Base-by-base conservation (phyloP, 2,329 filamentous ascomycete species). In the Trichoderma brevicompactum region DNA sequence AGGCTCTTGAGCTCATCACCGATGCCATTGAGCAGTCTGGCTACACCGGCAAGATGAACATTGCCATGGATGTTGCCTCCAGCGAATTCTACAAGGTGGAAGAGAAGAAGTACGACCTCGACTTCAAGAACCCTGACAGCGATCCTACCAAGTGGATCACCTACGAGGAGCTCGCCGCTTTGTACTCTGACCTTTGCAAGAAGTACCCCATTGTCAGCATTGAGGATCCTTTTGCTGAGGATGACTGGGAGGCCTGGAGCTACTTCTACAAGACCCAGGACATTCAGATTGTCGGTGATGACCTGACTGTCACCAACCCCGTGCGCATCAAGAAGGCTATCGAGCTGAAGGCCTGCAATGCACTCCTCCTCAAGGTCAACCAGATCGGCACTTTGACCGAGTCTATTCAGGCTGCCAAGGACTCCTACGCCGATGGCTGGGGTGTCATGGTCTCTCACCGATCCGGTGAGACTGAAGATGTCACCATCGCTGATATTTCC, bases 201-300 rank as follows among this genome's bases (percentile, higher is more conserved):
- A 97, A 97, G 85, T 99, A 99, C 86, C 94, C 95, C 76, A 99
- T 99, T 77, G 92, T 98, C 83, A 92, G 88, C 81, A 98, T 99
- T 75, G 95, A 99, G 85, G 95, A 99, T 80, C 95, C 95, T 79
- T 99, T 99, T 83, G 94, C 92, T 71, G 95, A 99, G 88, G 95
- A 98, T 77, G 95, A 99, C 87, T 99, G 95, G 95, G 94, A 98
- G 88, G 95, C 95, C 69, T 99, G 95, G 95, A 96, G 92, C 89
- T 97, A 98, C 90, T 99, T 98, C 90, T 97, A 91, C 91, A 97
- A 97, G 91, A 95, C 92, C 75, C 93, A 92, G 78, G 89, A 97
- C 82, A 94, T 96, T 86, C 95, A 99, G 87, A 93, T 99, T 78
- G 95, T 99, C 72, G 95, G 90, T 85, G 95, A 99, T 79, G 95